Evolutionary conservation across 2,329 filamentous ascomycete genomes (phyloP).

Genomic region (Coniella lustricola): DNA sequence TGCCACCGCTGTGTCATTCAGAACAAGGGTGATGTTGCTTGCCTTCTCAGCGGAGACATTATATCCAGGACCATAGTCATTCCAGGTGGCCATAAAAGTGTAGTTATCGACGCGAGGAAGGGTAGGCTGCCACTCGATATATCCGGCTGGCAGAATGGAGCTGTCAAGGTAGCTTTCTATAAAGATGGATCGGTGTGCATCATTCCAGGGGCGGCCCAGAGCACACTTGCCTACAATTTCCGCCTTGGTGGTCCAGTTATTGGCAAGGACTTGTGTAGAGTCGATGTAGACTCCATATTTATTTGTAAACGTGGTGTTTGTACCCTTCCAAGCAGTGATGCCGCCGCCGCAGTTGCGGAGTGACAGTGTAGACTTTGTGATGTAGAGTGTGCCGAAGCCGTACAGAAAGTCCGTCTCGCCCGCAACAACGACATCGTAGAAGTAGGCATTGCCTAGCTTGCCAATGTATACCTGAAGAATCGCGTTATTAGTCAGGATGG

Average conservation of each 20-base stretch:
- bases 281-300: constrained; percentile 62
- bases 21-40: constrained; percentile 36
- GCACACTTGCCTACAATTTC: constrained; percentile 39
- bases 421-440: constrained; percentile 52
- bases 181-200: constrained; percentile 49
- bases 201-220: constrained; percentile 58
- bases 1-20: constrained; percentile 29
- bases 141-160: constrained; percentile 45
- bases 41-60: constrained; percentile 38
- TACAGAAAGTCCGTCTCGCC: constrained; percentile 65
- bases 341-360: constrained; percentile 58
- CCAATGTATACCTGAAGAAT: constrained; percentile 58
- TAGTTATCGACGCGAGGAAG: constrained; percentile 34
- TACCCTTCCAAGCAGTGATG: constrained; percentile 61
- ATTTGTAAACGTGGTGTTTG: constrained; percentile 59
- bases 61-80: constrained; percentile 45
- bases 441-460: constrained; percentile 60
- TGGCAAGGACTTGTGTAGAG: constrained; percentile 44
- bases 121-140: constrained; percentile 42
- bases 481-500: too few relatives aligned
- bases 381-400: constrained; percentile 59
- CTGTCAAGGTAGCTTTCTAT: constrained; percentile 45
- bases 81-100: constrained; percentile 52
- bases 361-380: constrained; percentile 45
- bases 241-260: constrained; percentile 40